phyloP scores from a whole-genome alignment of 2,329 filamentous ascomycete genomes.

The Fusarium beomiforme region DNA sequence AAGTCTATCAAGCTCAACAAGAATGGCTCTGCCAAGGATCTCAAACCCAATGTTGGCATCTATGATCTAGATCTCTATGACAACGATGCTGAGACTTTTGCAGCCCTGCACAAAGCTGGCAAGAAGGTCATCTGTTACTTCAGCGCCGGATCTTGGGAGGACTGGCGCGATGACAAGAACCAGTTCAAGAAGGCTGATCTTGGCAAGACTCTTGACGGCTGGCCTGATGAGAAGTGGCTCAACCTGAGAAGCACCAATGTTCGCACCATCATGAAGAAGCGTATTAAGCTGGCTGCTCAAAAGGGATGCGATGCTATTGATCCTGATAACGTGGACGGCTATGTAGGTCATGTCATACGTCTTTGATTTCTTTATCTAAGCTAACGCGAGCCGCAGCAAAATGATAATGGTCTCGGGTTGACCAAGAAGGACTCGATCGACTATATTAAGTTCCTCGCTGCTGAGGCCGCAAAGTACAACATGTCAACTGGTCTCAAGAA shows the following conservation, averaged over 20 bases:
- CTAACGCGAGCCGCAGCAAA: conserved; percentile 51
- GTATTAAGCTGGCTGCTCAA: conserved; percentile 66
- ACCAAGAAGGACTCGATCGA: conserved; percentile 65
- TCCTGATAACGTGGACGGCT: conserved; percentile 77
- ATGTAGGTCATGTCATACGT: conserved; percentile 51
- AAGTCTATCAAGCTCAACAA: conserved; percentile 56
- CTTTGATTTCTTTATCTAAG: background rate
- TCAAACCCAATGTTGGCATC: conserved; percentile 60
- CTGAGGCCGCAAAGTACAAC: conserved; percentile 61
- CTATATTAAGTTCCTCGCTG: conserved; percentile 69
- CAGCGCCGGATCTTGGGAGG: conserved; percentile 75
- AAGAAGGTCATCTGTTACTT: conserved; percentile 80
- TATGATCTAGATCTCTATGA: conserved; percentile 66
- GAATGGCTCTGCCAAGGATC: conserved; percentile 42
- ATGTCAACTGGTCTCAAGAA: conserved; percentile 77
- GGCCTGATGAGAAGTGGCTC: conserved; percentile 75
- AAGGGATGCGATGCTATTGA: conserved; percentile 77
- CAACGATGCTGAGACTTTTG: conserved; percentile 54
- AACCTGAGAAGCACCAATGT: conserved; percentile 67
- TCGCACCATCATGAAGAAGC: conserved; percentile 69
- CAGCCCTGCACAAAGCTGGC: conserved; percentile 65
- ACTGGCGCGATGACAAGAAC: conserved; percentile 66
- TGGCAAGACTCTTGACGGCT: conserved; percentile 68
- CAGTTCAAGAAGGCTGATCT: conserved; percentile 65
- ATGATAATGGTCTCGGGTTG: conserved; percentile 70